These are phyloP conservation scores for Pythium sp. DNA, from an alignment of 352 stramenopile genomes.

Conservation along the genomic window DNA sequence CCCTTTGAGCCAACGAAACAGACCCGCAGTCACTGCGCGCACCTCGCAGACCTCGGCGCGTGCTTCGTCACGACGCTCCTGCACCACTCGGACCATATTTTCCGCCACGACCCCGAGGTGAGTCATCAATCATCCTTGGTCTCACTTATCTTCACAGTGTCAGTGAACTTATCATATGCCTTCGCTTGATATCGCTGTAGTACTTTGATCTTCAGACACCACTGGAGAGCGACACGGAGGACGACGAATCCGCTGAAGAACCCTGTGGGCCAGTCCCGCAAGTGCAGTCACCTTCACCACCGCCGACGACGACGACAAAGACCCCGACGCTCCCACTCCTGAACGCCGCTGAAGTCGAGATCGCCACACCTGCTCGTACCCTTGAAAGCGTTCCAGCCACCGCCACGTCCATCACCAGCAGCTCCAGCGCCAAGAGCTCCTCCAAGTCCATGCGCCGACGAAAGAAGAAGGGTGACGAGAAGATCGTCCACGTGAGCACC, in stretches of 20 bases:
- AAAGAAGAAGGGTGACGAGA: conserved; percentile 43
- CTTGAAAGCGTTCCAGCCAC: neutral
- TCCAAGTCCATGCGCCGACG: conserved; percentile 26
- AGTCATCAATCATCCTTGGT: neutral
- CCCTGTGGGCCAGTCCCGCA: neutral
- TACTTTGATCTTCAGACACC: conserved; percentile 30
- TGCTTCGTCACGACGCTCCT: conserved; percentile 66
- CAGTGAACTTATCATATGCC: neutral
- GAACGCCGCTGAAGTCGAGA: conserved; percentile 12
- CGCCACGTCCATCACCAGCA: conserved; percentile 1
- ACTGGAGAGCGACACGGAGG: conserved; percentile 54
- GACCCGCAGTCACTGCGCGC: neutral
- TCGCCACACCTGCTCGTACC: neutral
- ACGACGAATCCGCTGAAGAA: conserved; percentile 49
- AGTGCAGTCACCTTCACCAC: neutral
- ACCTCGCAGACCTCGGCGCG: conserved; percentile 27
- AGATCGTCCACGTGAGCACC: conserved; percentile 10
- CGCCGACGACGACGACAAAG: neutral
- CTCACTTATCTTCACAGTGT: neutral
- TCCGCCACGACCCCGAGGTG: conserved; percentile 57
- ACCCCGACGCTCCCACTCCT: conserved; percentile 16
- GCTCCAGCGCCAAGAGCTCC: conserved; percentile 3
- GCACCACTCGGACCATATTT: conserved; percentile 64
- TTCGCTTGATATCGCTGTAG: conserved; percentile 8
- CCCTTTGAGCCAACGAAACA: neutral